phyloP scores from a whole-genome alignment of 1,284 basidiomycete species.

The Ceratobasidium sp. region DNA sequence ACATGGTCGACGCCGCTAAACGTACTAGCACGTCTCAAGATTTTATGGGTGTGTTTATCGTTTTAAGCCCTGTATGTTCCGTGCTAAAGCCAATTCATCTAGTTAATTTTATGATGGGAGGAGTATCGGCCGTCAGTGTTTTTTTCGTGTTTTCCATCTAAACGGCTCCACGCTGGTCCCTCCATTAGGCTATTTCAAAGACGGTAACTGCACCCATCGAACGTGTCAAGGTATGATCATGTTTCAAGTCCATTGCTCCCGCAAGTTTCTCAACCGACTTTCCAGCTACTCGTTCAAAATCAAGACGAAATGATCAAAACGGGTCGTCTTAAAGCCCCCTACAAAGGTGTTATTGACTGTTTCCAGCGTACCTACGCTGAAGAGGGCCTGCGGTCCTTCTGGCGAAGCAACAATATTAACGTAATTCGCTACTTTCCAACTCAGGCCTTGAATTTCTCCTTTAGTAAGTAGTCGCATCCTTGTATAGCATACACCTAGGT shows the following conservation, averaged over 20 bases:
- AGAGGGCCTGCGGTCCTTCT: slow-evolving; percentile 90
- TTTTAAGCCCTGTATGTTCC: neutral
- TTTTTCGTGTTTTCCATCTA: slow-evolving; percentile 30
- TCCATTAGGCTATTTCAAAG: slow-evolving; percentile 90
- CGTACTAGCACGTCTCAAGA: neutral
- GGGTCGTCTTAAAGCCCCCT: slow-evolving; percentile 90
- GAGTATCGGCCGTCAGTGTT: slow-evolving; percentile 84
- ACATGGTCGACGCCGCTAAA: neutral
- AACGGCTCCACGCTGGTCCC: slow-evolving; percentile 44
- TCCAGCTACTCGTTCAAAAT: slow-evolving; percentile 92
- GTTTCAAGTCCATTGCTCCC: slow-evolving; percentile 14
- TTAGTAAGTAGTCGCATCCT: slow-evolving; percentile 78
- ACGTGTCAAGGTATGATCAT: slow-evolving; percentile 80
- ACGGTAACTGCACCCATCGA: slow-evolving; percentile 98
- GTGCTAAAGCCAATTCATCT: slow-evolving; percentile 11
- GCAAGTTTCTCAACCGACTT: slow-evolving; percentile 6
- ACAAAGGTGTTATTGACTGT: slow-evolving; percentile 94
- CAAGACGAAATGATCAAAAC: slow-evolving; percentile 99
- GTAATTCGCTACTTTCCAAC: slow-evolving; percentile 99
- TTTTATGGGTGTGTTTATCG: neutral
- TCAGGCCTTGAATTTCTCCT: slow-evolving; percentile 95
- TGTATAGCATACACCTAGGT: neutral
- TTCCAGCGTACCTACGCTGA: slow-evolving; percentile 88
- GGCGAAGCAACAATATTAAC: slow-evolving; percentile 98
- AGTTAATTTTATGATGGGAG: slow-evolving; percentile 94